These are phyloP conservation scores for Pyropia yezoensis DNA, from an alignment of 23 red algal species.

Conservation along the genomic window DNA sequence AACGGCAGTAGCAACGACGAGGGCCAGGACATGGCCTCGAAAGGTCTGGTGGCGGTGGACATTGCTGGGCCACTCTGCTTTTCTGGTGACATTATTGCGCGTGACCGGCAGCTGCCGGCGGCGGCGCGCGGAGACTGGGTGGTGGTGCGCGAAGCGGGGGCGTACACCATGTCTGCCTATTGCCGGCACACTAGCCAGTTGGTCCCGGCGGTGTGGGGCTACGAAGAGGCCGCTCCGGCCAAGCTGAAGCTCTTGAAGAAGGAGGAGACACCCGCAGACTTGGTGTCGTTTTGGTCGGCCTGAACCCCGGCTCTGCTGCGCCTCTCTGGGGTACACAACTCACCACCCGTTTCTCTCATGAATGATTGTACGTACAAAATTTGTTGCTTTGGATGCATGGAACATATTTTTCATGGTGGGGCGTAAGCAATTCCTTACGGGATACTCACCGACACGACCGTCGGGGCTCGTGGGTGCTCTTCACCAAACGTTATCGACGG, in stretches of 20 bases:
- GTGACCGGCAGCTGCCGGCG: conserved; percentile 33
- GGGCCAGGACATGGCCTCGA: neutral
- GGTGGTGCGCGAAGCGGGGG: conserved; percentile 57
- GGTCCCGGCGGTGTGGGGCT: conserved; percentile 46
- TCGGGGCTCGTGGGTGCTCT: too few relatives aligned
- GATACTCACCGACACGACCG: too few relatives aligned
- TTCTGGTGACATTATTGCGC: conserved; percentile 65
- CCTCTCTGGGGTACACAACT: neutral
- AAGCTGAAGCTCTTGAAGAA: conserved; percentile 19
- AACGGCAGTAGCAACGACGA: neutral
- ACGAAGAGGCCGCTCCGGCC: conserved; percentile 5
- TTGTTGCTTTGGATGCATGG: too few relatives aligned
- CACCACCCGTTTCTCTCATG: too few relatives aligned
- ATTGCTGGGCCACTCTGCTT: conserved; percentile 73
- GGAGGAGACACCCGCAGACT: conserved; percentile 39
- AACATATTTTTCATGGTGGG: too few relatives aligned
- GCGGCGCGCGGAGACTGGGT: conserved; percentile 43
- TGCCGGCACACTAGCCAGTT: conserved; percentile 57
- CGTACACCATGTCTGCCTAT: conserved; percentile 59
- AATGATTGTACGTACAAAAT: too few relatives aligned
- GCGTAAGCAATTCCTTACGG: too few relatives aligned
- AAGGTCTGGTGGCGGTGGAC: conserved; percentile 5
- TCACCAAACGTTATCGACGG: too few relatives aligned
- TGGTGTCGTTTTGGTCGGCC: conserved; percentile 38
- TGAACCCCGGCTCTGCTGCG: neutral